Evolutionary conservation across 2,329 filamentous ascomycete species (phyloP).

Genomic region (Lasiodiplodia sp.): DNA sequence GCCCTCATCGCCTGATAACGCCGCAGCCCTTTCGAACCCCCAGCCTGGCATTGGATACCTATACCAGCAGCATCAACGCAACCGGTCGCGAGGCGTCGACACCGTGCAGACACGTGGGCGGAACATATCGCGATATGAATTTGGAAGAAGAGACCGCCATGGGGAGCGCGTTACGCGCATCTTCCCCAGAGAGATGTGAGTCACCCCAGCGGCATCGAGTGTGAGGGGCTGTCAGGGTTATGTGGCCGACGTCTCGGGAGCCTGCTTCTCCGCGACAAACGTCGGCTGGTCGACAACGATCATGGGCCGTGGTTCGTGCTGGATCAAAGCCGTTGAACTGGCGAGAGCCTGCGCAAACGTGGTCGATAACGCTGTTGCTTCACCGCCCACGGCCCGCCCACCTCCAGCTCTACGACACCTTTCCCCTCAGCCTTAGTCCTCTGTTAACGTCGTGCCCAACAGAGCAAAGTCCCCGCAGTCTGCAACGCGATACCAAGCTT

Average conservation of each 20-base stretch:
- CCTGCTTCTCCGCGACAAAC: neutral
- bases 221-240: conserved; percentile 1
- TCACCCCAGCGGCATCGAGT: conserved; percentile 24
- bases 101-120: conserved; percentile 45
- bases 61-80: conserved; percentile 48
- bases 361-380: conserved; percentile 16
- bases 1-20: conserved; percentile 42
- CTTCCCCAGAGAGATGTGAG: conserved; percentile 51
- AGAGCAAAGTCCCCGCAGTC: conserved; percentile 49
- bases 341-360: conserved; percentile 14
- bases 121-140: conserved; percentile 49
- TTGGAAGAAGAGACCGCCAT: conserved; percentile 51
- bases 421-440: neutral
- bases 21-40: conserved; percentile 41
- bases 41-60: conserved; percentile 45
- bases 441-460: conserved; percentile 24
- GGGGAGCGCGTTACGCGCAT: conserved; percentile 49
- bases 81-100: conserved; percentile 44
- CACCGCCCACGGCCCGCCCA: conserved; percentile 9
- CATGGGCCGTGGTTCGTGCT: neutral
- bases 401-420: conserved; percentile 2
- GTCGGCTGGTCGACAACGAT: neutral
- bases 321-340: neutral
- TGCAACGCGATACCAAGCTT: conserved; percentile 44
- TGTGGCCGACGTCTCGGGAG: neutral